Conservation (phyloP, 73 alveolate species). For the Paramecium bursaria region DNA sequence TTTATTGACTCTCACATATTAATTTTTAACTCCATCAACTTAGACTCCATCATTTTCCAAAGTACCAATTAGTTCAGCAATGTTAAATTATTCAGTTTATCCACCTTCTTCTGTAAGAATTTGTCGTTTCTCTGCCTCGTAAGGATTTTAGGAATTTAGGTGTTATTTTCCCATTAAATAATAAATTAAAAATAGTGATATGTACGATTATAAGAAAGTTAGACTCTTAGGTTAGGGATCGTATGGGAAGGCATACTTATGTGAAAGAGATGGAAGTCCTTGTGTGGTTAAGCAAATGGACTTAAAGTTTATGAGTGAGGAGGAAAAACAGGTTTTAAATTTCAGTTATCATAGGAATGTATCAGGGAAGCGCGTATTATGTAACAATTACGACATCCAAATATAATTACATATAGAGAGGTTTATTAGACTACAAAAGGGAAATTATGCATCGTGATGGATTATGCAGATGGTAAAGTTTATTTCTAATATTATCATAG, state of each 20-base stretch:
- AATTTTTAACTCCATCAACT: constrained; percentile 20
- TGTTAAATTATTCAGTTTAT: no score
- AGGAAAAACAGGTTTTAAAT: constrained; percentile 73
- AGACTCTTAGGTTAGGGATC: constrained; percentile 78
- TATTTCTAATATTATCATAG: constrained; percentile 78
- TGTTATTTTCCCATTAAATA: no score
- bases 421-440: constrained; percentile 82
- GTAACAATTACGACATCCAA: constrained; percentile 84
- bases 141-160: no score
- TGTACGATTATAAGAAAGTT: constrained; percentile 62
- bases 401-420: constrained; percentile 88
- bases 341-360: constrained; percentile 51
- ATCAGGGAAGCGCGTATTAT: constrained; percentile 78
- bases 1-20: constrained; percentile 29
- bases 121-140: no score
- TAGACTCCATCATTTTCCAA: constrained; percentile 37
- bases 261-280: constrained; percentile 57
- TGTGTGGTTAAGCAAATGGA: constrained; percentile 83
- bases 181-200: no score
- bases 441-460: constrained; percentile 83
- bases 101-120: no score
- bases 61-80: constrained; percentile 28
- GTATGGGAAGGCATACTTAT: constrained; percentile 76
- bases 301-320: constrained; percentile 74
- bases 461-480: constrained; percentile 80